Evolutionary conservation across 345 rosid genomes (phyloP), one percentile per base, ranked within the genome.

Genomic region (Euphorbia peplus): DNA sequence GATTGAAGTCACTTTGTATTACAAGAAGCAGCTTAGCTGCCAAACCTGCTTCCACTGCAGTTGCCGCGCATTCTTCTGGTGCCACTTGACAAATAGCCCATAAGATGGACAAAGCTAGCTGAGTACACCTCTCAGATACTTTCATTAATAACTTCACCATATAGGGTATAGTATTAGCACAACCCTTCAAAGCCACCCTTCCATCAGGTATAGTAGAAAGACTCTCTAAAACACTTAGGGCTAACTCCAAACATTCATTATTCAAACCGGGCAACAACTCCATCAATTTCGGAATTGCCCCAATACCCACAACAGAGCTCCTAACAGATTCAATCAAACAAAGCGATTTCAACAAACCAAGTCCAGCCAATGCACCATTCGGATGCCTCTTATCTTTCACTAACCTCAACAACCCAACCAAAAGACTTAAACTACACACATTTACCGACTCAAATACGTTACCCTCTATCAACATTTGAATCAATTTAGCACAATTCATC

Each of bases 401-500:
- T 28, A 78, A 56, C 75, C 76, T 73, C 73, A 78, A 46, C 60
- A 78, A 29, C n/a, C 74, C 81, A 48, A 66, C 78, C 61, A 73
- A 70, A 66, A 78, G 75, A 56, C 75, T 70, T 72, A 65, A 70
- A 53, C 81, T 78, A 1, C 75, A 56, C 63, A 78, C 47, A 14
- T 26, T 70, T 44, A 61, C 75, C 4, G 53, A 41, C 54, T 28
- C 76, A 60, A 88, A 82, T 70, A 80, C 88, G 71, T 82, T 82
- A 68, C 71, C 87, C 63, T 79, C 82, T 68, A 88, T 83, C 63
- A 88, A 72, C 32, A 50, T 79, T 50, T 79, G 78, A 57, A 88
- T 83, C 82, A 88, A 78, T 19, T 67, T 76, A 0, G 85, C 83
- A 60, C 88, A 86, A 41, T 83, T 88, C 66, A 88, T 79, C 76